phyloP scores from a whole-genome alignment of 2,329 filamentous ascomycete species.

The Neofusicoccum laricinum region DNA sequence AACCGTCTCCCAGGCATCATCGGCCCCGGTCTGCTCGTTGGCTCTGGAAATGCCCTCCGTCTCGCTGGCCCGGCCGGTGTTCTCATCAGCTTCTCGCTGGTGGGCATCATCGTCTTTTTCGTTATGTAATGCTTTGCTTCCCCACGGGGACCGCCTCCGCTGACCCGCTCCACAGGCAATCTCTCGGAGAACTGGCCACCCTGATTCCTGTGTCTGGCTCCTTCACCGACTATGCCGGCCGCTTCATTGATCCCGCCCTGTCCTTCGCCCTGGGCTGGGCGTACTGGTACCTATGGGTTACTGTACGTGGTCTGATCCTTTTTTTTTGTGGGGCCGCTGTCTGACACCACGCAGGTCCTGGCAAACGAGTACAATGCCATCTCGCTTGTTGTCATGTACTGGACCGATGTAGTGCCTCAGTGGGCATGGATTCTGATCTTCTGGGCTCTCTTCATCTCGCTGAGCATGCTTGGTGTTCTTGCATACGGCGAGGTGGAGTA shows the following conservation, averaged over 20 bases:
- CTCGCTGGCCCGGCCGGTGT: slow-evolving; percentile 20
- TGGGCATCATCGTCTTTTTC: slow-evolving; percentile 23
- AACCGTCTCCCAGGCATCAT: slow-evolving; percentile 19
- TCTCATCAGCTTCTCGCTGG: slow-evolving; percentile 22
- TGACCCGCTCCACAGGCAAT: slow-evolving; percentile 18
- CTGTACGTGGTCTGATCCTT: slow-evolving; percentile 23
- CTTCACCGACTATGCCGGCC: slow-evolving; percentile 21
- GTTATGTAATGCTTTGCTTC: slow-evolving; percentile 19
- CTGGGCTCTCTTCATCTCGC: slow-evolving; percentile 42
- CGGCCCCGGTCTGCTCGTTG: slow-evolving; percentile 21
- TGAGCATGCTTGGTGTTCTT: slow-evolving; percentile 42
- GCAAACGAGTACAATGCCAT: slow-evolving; percentile 46
- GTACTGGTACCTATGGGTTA: slow-evolving; percentile 44
- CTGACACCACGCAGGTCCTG: slow-evolving; percentile 24
- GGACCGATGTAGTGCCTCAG: slow-evolving; percentile 43
- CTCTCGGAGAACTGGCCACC: slow-evolving; percentile 22
- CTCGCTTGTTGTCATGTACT: slow-evolving; percentile 42
- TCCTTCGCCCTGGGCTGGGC: slow-evolving; percentile 22
- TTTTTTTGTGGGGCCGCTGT: background rate
- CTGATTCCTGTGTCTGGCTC: slow-evolving; percentile 20
- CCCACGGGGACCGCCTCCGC: background rate
- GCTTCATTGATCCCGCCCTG: slow-evolving; percentile 21
- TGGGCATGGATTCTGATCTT: slow-evolving; percentile 49
- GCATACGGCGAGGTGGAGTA: slow-evolving; percentile 56
- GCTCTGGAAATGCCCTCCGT: slow-evolving; percentile 21